Conservation (phyloP, 306 rosid genomes). For the Corylus americana region DNA sequence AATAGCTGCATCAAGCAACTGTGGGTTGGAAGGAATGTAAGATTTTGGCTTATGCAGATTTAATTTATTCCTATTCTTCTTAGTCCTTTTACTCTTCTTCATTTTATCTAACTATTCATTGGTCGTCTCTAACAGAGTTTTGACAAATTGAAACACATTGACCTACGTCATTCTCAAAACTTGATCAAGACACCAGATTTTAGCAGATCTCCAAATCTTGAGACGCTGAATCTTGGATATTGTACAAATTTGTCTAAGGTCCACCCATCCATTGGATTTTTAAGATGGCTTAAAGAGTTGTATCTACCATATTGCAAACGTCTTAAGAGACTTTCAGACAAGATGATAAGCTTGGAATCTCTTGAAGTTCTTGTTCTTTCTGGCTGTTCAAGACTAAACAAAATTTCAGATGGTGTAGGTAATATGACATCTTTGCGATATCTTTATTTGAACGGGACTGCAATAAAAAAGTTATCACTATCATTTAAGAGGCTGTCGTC, state of each 20-base stretch:
- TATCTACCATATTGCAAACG: too few relatives aligned
- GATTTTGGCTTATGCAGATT: background rate
- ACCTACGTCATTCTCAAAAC: slow-evolving; percentile 21
- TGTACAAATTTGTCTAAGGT: slow-evolving; percentile 22
- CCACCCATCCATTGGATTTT: too few relatives aligned
- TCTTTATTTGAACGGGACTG: background rate
- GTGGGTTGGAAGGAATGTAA: slow-evolving; percentile 23
- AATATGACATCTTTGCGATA: background rate
- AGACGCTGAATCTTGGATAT: slow-evolving; percentile 17
- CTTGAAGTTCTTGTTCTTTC: slow-evolving; percentile 13
- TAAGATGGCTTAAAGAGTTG: too few relatives aligned
- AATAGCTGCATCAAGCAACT: slow-evolving; percentile 6
- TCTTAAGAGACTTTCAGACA: too few relatives aligned
- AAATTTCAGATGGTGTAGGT: too few relatives aligned
- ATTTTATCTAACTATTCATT: too few relatives aligned
- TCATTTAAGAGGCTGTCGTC: background rate
- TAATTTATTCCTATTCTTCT: background rate
- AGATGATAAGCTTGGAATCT: background rate
- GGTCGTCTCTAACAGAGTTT: background rate
- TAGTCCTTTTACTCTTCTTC: too few relatives aligned
- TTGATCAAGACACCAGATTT: slow-evolving; percentile 15
- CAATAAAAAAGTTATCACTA: slow-evolving; percentile 8
- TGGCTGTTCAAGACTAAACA: slow-evolving; percentile 4
- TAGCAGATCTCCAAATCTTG: slow-evolving; percentile 18
- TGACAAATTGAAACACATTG: slow-evolving; percentile 20